Base-by-base conservation (phyloP, 1,284 basidiomycete genomes). In the Trametes polyzona region DNA sequence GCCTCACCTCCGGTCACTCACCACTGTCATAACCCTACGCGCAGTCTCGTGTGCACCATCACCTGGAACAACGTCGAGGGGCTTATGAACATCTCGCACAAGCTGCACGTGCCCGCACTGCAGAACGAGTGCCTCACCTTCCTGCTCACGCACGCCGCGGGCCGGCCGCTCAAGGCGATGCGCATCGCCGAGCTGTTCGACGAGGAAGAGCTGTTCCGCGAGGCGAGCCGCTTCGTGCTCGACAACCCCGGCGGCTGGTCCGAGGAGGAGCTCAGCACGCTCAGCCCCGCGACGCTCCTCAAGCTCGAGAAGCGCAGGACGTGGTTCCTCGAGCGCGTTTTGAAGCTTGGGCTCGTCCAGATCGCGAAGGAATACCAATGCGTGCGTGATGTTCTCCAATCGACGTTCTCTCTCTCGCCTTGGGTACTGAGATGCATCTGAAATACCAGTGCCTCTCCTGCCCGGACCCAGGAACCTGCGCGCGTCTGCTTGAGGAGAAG, bases 31-130 rank as follows among this genome's bases (percentile, higher is more conserved):
- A 14, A n/a, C n/a, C n/a, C 2, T 26, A 16, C 30, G 23, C 27
- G 36, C 64, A 93, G 90, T 64, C 81, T 95, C 51, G 88, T 93
- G 65, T 95, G 93, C 74, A 92, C 91, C 9, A 93, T 95, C 53
- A 90, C 91, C 1, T 96, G 94, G 94, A 92, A 93, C 64, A 96
- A 96, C 69, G 94, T 93, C 27, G 93, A 92, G 66, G 87, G 88
- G 36, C 80, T 94, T 29, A 90, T 93, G 86, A 92, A 92, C 68
- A 91, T 94, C 37, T 84, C 90, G 1, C 85, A 90, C 71, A 94
- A 94, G 69, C 86, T 95, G 55, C 90, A 90, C 65, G 90, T 95
- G 7, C 87, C 91, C 0, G 78, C 88, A 0, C 79, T 97, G 30
- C 88, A 93, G 67, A 81, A 82, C 37, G 86, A 93, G 66, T 95